phyloP scores from a whole-genome alignment of 2,329 filamentous ascomycete species.

The Hymenoscyphus infarciens region DNA sequence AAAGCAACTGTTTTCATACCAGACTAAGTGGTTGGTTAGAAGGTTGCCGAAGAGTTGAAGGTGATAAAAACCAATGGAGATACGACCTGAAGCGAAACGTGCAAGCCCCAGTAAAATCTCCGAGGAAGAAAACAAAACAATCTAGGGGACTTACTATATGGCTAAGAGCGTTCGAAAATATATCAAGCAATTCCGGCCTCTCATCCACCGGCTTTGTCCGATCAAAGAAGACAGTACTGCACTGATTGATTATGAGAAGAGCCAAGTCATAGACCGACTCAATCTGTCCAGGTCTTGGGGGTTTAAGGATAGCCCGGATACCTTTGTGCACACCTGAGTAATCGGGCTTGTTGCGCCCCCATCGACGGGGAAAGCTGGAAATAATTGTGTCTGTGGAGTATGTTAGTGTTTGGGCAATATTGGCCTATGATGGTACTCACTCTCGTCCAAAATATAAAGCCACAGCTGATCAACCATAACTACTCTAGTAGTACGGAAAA shows the following conservation, averaged over 20 bases:
- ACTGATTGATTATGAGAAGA: constrained; percentile 39
- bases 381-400: constrained; percentile 33
- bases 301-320: constrained; percentile 35
- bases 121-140: too few species aligned
- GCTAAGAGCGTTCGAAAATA: constrained; percentile 42
- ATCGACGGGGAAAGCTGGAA: constrained; percentile 39
- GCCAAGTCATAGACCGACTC: constrained; percentile 38
- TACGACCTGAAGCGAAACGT: too few species aligned
- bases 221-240: constrained; percentile 40
- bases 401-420: too few species aligned
- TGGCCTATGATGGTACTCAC: constrained; percentile 18
- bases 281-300: constrained; percentile 29
- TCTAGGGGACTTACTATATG: constrained; percentile 36
- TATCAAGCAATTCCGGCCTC: constrained; percentile 40
- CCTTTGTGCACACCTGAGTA: constrained; percentile 40
- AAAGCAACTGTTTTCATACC: constrained; percentile 40
- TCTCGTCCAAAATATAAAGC: constrained; percentile 40
- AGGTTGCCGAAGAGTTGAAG: too few species aligned
- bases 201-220: constrained; percentile 32
- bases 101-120: too few species aligned
- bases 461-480: constrained; percentile 43
- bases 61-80: too few species aligned
- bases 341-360: constrained; percentile 41
- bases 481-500: constrained; percentile 18
- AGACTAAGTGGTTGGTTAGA: constrained; percentile 29